Evolutionary conservation across 176 grass and related monocot species (phyloP).

Genomic region (Saccharum spontaneum): DNA sequence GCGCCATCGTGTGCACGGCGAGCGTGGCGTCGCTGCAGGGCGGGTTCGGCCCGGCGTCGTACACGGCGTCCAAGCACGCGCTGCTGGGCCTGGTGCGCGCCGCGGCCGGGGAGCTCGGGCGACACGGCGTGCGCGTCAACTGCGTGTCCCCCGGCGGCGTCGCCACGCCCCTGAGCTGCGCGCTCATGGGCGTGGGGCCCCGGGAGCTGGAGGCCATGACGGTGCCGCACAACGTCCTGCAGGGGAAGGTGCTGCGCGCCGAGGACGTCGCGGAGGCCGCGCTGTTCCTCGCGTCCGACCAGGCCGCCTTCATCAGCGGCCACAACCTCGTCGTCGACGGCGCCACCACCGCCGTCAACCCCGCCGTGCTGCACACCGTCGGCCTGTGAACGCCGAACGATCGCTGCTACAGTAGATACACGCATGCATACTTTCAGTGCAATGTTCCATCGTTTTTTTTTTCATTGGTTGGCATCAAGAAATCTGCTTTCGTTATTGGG

Average conservation of each 20-base stretch:
- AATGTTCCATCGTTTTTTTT: neutral
- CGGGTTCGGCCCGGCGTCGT: conserved; percentile 62
- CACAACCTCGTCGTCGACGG: conserved; percentile 86
- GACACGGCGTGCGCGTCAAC: conserved; percentile 69
- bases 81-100: conserved; percentile 66
- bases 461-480: neutral
- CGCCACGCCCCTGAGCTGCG: conserved; percentile 58
- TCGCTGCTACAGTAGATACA: neutral
- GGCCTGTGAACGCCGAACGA: conserved; percentile 5
- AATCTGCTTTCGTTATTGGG: neutral
- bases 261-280: conserved; percentile 58
- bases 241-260: conserved; percentile 51
- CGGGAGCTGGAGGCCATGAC: conserved; percentile 48
- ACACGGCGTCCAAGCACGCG: conserved; percentile 85
- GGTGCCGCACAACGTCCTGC: conserved; percentile 35
- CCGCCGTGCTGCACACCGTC: conserved; percentile 19
- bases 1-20: conserved; percentile 74
- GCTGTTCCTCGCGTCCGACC: conserved; percentile 74
- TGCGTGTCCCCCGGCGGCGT: conserved; percentile 75
- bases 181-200: neutral
- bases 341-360: conserved; percentile 55
- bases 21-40: conserved; percentile 62
- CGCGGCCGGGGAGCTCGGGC: conserved; percentile 67
- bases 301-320: conserved; percentile 63
- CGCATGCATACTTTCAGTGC: neutral